Percentiles rank a stretch among this genome's conserved stretches.
Evolutionary conservation across 345 rosid species (phyloP).

Genomic region (Linum trigynum): DNA sequence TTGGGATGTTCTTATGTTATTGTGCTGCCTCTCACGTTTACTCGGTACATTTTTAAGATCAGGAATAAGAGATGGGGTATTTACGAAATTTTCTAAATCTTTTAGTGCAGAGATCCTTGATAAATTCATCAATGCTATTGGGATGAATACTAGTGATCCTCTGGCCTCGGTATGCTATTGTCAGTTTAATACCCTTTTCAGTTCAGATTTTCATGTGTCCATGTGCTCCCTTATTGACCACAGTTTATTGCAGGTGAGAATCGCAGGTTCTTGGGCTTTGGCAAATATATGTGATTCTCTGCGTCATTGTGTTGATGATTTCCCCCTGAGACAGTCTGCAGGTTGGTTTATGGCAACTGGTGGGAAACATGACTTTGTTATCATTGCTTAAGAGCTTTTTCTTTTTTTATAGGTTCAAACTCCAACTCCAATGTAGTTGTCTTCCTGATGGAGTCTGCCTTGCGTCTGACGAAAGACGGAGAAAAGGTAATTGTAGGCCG

Average conservation of each 20-base stretch:
- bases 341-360: constrained; percentile 23
- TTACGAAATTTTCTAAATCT: constrained; percentile 28
- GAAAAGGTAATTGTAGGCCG: constrained; percentile 60
- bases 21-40: background rate
- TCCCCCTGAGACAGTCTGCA: constrained; percentile 26
- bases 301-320: constrained; percentile 39
- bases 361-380: background rate
- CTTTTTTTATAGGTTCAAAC: constrained; percentile 29
- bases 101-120: constrained; percentile 71
- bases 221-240: constrained; percentile 14
- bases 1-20: constrained; percentile 6
- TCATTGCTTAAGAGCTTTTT: constrained; percentile 11
- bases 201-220: constrained; percentile 11
- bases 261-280: constrained; percentile 91
- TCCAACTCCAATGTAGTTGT: constrained; percentile 22
- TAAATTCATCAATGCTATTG: constrained; percentile 67
- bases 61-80: constrained; percentile 11
- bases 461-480: constrained; percentile 70
- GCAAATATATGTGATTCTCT: constrained; percentile 85
- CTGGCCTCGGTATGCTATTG: constrained; percentile 48
- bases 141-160: constrained; percentile 58
- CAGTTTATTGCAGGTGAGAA: constrained; percentile 53
- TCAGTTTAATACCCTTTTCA: constrained; percentile 5
- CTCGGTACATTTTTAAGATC: background rate
- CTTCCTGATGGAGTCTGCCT: constrained; percentile 55